These are phyloP conservation scores for Brettanomyces anomalus DNA, from an alignment of 805 yeast species.

Conservation along the genomic window DNA sequence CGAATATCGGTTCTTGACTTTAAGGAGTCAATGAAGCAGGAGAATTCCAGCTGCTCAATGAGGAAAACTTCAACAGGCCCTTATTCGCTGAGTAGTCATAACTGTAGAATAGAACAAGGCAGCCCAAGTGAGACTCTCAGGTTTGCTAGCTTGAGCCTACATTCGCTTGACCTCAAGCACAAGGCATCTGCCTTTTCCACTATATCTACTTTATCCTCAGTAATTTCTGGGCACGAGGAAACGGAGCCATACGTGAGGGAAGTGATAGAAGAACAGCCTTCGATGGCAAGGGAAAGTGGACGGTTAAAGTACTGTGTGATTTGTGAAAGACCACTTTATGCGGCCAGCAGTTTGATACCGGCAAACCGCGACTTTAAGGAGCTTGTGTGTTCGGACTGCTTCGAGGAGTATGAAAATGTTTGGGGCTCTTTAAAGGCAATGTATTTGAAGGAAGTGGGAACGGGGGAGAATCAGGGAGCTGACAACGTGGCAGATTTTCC, in stretches of 20 bases:
- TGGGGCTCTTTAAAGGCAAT: conserved; percentile 5
- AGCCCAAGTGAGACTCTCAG: no score
- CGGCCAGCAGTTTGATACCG: conserved; percentile 35
- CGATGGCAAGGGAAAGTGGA: conserved; percentile 13
- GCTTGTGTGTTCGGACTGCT: conserved; percentile 56
- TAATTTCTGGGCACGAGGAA: conserved; percentile 9
- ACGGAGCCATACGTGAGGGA: conserved; percentile 13
- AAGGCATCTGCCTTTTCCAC: neutral
- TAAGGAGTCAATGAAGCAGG: conserved; percentile 19
- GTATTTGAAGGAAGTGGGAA: neutral
- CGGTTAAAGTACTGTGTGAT: conserved; percentile 48
- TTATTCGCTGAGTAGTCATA: no score
- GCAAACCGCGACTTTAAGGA: conserved; percentile 30
- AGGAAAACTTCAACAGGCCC: no score
- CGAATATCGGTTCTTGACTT: conserved; percentile 27
- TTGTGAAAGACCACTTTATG: conserved; percentile 64
- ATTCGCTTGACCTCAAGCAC: neutral
- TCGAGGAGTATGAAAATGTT: conserved; percentile 30
- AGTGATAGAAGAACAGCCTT: conserved; percentile 15
- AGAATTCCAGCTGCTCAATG: neutral
- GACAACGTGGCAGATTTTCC: neutral
- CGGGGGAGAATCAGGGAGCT: neutral
- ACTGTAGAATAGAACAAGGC: no score
- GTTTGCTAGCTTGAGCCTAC: no score
- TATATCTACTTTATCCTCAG: conserved; percentile 10